Percentiles rank a stretch among this genome's conserved stretches.
phyloP scores from a whole-genome alignment of 2,329 filamentous ascomycete species.

The Aspergillus unguis region DNA sequence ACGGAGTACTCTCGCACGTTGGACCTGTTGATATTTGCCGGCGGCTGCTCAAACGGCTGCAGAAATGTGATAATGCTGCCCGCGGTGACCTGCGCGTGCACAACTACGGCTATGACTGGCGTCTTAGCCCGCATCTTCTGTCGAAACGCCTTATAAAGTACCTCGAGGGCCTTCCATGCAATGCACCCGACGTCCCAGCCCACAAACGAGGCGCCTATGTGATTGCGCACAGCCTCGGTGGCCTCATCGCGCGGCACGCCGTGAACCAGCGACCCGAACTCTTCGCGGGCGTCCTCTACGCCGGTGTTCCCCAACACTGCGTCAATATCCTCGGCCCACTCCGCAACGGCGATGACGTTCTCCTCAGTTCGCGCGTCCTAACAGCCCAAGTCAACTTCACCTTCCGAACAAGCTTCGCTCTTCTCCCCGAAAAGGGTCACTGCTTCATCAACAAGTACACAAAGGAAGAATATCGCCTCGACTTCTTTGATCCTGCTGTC shows the following conservation, averaged over 20 bases:
- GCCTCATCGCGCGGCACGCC: constrained; percentile 80
- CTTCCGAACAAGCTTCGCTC: constrained; percentile 77
- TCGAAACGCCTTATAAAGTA: constrained; percentile 70
- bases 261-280: constrained; percentile 82
- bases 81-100: constrained; percentile 72
- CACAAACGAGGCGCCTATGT: constrained; percentile 69
- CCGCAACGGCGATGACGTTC: constrained; percentile 86
- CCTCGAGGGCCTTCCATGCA: constrained; percentile 70
- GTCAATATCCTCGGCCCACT: constrained; percentile 89
- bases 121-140: constrained; percentile 74
- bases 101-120: constrained; percentile 95
- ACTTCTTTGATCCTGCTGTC: constrained; percentile 75
- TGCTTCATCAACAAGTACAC: constrained; percentile 85
- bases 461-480: constrained; percentile 72
- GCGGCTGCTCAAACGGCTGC: constrained; percentile 73
- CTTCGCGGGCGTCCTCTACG: constrained; percentile 81
- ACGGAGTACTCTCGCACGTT: constrained; percentile 86
- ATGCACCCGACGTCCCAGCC: constrained; percentile 54
- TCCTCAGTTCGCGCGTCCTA: constrained; percentile 82
- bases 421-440: constrained; percentile 80
- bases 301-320: constrained; percentile 78
- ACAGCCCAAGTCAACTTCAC: constrained; percentile 93
- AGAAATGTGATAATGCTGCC: constrained; percentile 69
- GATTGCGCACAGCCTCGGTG: constrained; percentile 80
- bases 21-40: constrained; percentile 87